Conservation (phyloP, 177 flowering plant genomes). For the Tripterygium wilfordii region DNA sequence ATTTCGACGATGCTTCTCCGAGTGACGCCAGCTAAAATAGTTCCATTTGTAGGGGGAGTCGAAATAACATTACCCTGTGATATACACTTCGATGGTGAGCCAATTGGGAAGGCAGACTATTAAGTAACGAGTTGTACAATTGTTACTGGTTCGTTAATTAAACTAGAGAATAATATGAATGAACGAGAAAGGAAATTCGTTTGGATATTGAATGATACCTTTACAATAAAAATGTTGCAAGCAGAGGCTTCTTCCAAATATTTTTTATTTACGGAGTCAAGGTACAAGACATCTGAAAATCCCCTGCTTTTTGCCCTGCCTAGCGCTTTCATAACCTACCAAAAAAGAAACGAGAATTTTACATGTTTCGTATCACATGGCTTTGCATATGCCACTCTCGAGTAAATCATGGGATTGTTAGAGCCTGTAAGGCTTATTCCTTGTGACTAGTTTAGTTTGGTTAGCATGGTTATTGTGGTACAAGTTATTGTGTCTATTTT, state of each 20-base stretch:
- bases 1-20: slow-evolving; percentile 74
- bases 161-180: not conserved
- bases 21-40: slow-evolving; percentile 73
- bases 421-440: too few relatives aligned
- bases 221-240: slow-evolving; percentile 60
- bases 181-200: not conserved
- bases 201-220: slow-evolving; percentile 29
- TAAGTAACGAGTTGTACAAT: too few relatives aligned
- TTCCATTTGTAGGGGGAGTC: slow-evolving; percentile 71
- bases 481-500: too few relatives aligned
- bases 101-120: too few relatives aligned
- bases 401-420: too few relatives aligned
- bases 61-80: slow-evolving; percentile 53
- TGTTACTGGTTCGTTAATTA: too few relatives aligned
- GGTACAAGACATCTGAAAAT: slow-evolving; percentile 64
- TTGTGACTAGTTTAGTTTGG: too few relatives aligned
- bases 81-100: too few relatives aligned
- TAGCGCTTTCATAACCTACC: slow-evolving; percentile 59
- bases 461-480: too few relatives aligned
- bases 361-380: too few relatives aligned
- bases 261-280: slow-evolving; percentile 50
- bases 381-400: too few relatives aligned
- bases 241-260: slow-evolving; percentile 68
- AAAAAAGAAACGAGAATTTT: too few relatives aligned
- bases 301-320: slow-evolving; percentile 58